A percentile compares a stretch with the other conserved stretches of the same genome.
Evolutionary conservation across 2,329 filamentous ascomycete species (phyloP).

Genomic region (Fusarium nelsonii): DNA sequence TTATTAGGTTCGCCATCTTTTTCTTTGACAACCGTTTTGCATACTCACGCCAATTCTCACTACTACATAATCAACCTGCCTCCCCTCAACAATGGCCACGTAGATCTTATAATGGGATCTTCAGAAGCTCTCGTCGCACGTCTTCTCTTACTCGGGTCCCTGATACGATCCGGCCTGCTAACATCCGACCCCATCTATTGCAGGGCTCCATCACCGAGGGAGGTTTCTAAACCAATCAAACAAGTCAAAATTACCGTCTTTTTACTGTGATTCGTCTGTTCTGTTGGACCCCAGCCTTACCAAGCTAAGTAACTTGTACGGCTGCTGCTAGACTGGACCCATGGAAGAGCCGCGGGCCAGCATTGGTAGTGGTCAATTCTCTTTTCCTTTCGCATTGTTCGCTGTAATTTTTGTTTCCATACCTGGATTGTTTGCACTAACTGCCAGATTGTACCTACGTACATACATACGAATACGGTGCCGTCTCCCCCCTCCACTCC

Average conservation of each 20-base stretch:
- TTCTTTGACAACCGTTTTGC: neutral
- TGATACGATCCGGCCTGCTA: slow-evolving; percentile 45
- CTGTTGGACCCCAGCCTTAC: slow-evolving; percentile 20
- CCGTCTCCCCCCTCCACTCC: neutral
- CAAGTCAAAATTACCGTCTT: slow-evolving; percentile 48
- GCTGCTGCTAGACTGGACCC: slow-evolving; percentile 3
- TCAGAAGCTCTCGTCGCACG: slow-evolving; percentile 7
- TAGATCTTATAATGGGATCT: slow-evolving; percentile 1
- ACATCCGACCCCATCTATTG: slow-evolving; percentile 44
- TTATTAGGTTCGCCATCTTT: neutral
- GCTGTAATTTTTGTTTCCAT: slow-evolving; percentile 8
- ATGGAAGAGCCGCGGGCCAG: slow-evolving; percentile 16
- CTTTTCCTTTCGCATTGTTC: neutral
- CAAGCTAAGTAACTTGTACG: slow-evolving; percentile 24
- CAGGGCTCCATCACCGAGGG: slow-evolving; percentile 2
- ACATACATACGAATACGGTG: slow-evolving; percentile 44
- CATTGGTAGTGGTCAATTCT: slow-evolving; percentile 8
- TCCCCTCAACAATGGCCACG: slow-evolving; percentile 21
- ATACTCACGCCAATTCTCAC: neutral
- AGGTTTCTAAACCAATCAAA: slow-evolving; percentile 45
- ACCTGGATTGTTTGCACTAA: slow-evolving; percentile 1
- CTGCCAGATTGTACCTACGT: neutral
- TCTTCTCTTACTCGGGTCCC: slow-evolving; percentile 9
- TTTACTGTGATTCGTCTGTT: slow-evolving; percentile 45
- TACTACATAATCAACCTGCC: neutral